phyloP scores from a whole-genome alignment of 176 grass and related monocot species.

The Avena insularis region DNA sequence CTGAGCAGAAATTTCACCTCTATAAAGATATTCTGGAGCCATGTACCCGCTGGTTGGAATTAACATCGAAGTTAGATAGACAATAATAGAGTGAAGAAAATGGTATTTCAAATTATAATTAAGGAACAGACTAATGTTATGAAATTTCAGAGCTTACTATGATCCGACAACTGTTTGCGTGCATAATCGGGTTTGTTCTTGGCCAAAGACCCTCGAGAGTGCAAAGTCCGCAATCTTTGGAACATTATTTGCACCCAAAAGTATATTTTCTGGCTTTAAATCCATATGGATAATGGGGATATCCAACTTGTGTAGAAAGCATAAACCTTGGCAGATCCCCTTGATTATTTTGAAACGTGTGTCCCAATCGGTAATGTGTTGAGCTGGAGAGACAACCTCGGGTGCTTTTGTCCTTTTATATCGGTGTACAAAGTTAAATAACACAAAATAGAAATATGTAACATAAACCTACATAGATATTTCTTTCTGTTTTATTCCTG shows the following conservation, averaged over 20 bases:
- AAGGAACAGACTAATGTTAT: neutral
- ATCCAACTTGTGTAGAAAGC: neutral
- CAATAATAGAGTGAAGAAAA: neutral
- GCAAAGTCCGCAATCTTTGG: neutral
- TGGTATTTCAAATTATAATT: neutral
- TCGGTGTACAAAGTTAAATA: neutral
- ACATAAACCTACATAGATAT: neutral
- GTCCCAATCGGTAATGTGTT: neutral
- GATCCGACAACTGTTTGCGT: neutral
- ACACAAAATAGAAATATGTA: neutral
- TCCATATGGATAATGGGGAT: neutral
- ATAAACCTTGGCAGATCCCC: neutral
- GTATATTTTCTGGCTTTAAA: neutral
- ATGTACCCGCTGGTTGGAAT: neutral
- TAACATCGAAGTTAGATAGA: neutral
- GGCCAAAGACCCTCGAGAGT: neutral
- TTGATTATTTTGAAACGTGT: neutral
- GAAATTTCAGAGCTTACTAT: neutral
- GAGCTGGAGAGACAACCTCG: neutral
- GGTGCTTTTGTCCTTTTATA: neutral
- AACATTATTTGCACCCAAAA: neutral
- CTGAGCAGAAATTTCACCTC: neutral
- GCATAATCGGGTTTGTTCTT: neutral
- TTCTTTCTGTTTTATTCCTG: neutral
- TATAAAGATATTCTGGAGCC: constrained; percentile 15